These are phyloP conservation scores for Knoxdaviesia proteae DNA, from an alignment of 2,329 filamentous ascomycete species.

Conservation along the genomic window DNA sequence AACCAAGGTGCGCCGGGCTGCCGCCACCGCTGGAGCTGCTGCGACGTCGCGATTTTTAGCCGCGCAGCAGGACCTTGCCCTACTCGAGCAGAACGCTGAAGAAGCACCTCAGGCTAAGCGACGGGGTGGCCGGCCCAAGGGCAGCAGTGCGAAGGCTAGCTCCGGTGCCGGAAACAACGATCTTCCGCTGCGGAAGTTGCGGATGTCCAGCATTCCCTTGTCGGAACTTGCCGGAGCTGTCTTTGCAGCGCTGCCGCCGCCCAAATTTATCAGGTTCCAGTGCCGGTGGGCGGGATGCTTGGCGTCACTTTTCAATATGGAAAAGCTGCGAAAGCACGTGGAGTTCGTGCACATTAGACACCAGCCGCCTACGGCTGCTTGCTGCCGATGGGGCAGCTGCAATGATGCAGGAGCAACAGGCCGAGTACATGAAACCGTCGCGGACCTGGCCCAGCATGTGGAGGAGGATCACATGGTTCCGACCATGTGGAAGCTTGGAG, in stretches of 20 bases:
- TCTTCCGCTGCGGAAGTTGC: no score
- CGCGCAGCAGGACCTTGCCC: no score
- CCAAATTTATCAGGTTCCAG: slow-evolving; percentile 25
- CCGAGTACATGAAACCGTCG: slow-evolving; percentile 4
- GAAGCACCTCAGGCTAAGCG: no score
- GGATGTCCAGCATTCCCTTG: no score
- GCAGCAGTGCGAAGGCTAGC: no score
- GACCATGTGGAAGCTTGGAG: slow-evolving; percentile 36
- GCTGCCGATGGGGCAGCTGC: slow-evolving; percentile 15
- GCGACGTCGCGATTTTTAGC: no score
- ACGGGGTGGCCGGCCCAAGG: no score
- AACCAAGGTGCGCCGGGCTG: no score
- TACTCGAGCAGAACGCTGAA: no score
- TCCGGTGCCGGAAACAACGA: no score
- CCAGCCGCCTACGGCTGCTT: background rate
- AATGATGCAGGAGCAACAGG: background rate
- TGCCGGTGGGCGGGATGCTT: slow-evolving; percentile 40
- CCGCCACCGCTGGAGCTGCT: no score
- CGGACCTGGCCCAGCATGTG: slow-evolving; percentile 26
- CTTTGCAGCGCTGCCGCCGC: slow-evolving; percentile 19
- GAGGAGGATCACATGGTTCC: slow-evolving; percentile 30
- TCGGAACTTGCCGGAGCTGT: slow-evolving; percentile 18
- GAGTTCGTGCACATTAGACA: slow-evolving; percentile 23
- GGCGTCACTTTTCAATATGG: slow-evolving; percentile 41
- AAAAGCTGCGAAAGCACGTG: slow-evolving; percentile 34